Evolutionary conservation across 1,284 basidiomycete genomes (phyloP), one percentile per base, ranked within the genome.

Genomic region (Apiotrichum sp.): DNA sequence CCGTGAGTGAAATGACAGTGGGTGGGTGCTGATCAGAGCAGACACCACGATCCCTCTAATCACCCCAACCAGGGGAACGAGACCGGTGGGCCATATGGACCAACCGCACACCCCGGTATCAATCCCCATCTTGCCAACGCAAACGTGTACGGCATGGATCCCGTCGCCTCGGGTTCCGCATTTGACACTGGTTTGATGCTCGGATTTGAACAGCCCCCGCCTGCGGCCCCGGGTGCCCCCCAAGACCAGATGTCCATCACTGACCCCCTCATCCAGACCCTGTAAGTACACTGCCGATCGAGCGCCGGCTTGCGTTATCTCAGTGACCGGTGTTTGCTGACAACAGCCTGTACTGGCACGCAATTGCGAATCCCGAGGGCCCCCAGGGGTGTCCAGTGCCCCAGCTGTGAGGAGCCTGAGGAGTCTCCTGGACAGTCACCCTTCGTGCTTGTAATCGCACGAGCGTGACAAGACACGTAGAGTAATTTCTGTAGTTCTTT

Each of bases 311-410:
- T 22, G 22, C 22, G 22, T 22, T 22, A 22, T 22, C 22, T 22
- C 22, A 22, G 22, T 22, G 22, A 22, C 22, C 22, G 22, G 22
- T 22, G 22, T 22, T 22, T 22, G 43, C 52, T 52, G 35, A 52
- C 47, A 33, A 40, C 22, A 61, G 59, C n/a, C 34, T 61, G 29
- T 61, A 61, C 44, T 61, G 59, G 59, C 58, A 61, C 48, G 59
- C 55, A 14, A 58, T 61, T 39, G 44, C 47, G 7, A 53, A 56
- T 42, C 41, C 47, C 16, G 56, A 61, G 5, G 48, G 45, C 4
- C 50, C 53, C n/a, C 48, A 49, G 31, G 50, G 50, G 9, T 8
- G 29, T 36, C 35, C 56, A n/a, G 52, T 45, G 3, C 56, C 56
- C 9, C 56, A 57, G 36, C 16, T 57, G 16, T 57, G n/a, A 53